Evolutionary conservation across 768 basidiomycete genomes (phyloP).

Genomic region (Mycena kentingensis): DNA sequence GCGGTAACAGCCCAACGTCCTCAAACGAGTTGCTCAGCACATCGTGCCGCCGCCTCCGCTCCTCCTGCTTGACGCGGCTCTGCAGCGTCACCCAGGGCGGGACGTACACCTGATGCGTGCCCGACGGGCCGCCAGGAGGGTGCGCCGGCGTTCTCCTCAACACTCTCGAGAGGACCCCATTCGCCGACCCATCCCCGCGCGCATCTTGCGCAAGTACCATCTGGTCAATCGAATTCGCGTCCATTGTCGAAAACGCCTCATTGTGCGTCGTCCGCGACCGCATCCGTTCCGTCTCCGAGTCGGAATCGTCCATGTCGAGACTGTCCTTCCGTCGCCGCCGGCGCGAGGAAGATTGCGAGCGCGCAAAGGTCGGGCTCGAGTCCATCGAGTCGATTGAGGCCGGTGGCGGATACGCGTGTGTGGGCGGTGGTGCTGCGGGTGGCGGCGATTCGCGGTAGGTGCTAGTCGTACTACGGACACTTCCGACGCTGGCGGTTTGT

Average conservation of each 20-base stretch:
- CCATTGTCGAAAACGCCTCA: conserved; percentile 62
- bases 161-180: conserved; percentile 17
- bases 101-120: conserved; percentile 28
- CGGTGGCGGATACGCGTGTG: conserved; percentile 10
- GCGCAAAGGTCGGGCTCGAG: conserved; percentile 5
- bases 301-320: conserved; percentile 30
- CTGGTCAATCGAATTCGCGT: conserved; percentile 54
- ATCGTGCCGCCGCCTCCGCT: conserved; percentile 65
- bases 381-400: conserved; percentile 4
- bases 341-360: conserved; percentile 5
- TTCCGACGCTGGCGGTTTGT: conserved; percentile 23
- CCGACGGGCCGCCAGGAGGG: background rate
- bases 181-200: conserved; percentile 13
- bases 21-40: conserved; percentile 76
- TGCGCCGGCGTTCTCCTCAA: conserved; percentile 7
- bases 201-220: conserved; percentile 35
- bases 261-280: conserved; percentile 60
- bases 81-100: conserved; percentile 69
- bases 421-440: conserved; percentile 2
- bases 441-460: conserved; percentile 16
- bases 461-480: conserved; percentile 29
- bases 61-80: conserved; percentile 65
- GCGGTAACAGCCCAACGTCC: conserved; percentile 76
- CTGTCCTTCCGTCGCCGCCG: conserved; percentile 38
- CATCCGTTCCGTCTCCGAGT: conserved; percentile 14